These are phyloP conservation scores for Suillus luteus DNA, from an alignment of 768 basidiomycete species.

Conservation along the genomic window DNA sequence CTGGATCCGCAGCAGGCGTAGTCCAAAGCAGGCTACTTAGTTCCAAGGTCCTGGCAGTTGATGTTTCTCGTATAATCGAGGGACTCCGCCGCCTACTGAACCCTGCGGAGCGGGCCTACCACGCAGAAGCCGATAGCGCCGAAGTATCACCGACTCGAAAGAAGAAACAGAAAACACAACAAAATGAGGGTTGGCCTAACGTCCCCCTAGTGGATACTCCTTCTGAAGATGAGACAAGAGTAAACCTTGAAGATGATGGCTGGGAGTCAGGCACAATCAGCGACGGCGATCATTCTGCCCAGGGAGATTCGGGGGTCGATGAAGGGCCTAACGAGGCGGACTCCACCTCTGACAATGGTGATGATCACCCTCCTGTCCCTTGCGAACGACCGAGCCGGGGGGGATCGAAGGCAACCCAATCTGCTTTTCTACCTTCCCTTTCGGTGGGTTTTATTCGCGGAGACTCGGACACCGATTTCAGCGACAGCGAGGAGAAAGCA, in stretches of 20 bases:
- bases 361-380: constrained; percentile 19
- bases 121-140: constrained; percentile 18
- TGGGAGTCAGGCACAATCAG: constrained; percentile 47
- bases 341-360: constrained; percentile 35
- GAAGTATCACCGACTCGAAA: constrained; percentile 8
- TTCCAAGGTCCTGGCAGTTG: constrained; percentile 69
- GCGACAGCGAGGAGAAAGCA: constrained; percentile 59
- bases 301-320: constrained; percentile 39
- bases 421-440: constrained; percentile 86
- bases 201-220: constrained; percentile 16
- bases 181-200: constrained; percentile 5
- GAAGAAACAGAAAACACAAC: constrained; percentile 18
- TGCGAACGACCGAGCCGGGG: constrained; percentile 17
- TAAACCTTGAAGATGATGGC: constrained; percentile 31
- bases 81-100: constrained; percentile 48
- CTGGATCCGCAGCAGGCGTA: constrained; percentile 53
- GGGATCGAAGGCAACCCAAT: constrained; percentile 29
- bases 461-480: constrained; percentile 76
- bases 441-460: constrained; percentile 83
- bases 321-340: constrained; percentile 33
- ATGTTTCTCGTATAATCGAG: constrained; percentile 53
- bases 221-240: constrained; percentile 18
- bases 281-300: constrained; percentile 29
- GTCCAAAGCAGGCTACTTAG: constrained; percentile 75
- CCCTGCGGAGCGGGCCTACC: constrained; percentile 20